phyloP scores from a whole-genome alignment of 306 rosid genomes.

The Rubus parviflorus region DNA sequence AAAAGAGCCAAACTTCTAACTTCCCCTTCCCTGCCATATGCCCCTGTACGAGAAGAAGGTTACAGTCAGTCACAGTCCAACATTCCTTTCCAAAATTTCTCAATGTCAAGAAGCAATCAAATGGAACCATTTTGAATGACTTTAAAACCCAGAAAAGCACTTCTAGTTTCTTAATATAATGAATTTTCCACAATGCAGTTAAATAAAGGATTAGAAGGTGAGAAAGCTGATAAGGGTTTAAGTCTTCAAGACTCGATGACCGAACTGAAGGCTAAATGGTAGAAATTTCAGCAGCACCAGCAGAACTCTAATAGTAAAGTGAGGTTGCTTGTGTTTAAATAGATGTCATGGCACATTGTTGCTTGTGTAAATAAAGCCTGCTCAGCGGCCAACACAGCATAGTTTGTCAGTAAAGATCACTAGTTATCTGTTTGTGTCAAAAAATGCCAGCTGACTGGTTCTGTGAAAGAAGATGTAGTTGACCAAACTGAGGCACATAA shows the following conservation, averaged over 20 bases:
- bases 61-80: neutral
- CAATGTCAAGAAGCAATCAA: neutral
- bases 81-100: neutral
- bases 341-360: neutral
- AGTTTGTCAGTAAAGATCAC: neutral
- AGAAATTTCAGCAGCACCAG: neutral
- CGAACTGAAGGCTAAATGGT: neutral
- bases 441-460: too few species aligned
- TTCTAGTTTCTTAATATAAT: neutral
- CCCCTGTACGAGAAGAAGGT: slow-evolving; percentile 13
- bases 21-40: neutral
- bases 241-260: neutral
- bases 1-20: neutral
- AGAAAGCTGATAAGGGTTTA: neutral
- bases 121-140: neutral
- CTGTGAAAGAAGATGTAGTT: too few species aligned
- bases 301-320: neutral
- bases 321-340: neutral
- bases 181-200: neutral
- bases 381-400: neutral
- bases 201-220: neutral
- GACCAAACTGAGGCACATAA: too few species aligned
- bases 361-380: neutral
- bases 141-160: neutral
- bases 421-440: too few species aligned